phyloP scores from a whole-genome alignment of 2,329 filamentous ascomycete genomes.

The Penicillium glabrum region DNA sequence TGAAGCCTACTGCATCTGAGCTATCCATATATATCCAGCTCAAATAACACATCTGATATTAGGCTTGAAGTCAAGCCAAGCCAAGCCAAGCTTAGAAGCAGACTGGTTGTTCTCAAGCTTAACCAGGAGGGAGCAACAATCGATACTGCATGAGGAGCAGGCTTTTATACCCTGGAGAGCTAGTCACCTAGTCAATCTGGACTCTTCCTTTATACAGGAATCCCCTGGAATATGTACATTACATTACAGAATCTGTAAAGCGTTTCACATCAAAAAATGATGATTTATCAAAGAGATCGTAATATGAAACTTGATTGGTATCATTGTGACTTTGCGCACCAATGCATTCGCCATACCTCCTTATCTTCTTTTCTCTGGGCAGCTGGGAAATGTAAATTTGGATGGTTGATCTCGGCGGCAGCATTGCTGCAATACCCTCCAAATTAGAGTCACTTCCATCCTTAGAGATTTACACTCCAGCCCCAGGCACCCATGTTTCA shows the following conservation, averaged over 20 bases:
- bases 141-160: neutral
- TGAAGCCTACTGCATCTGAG: slow-evolving; percentile 4
- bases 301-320: neutral
- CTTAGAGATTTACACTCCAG: slow-evolving; percentile 43
- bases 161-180: neutral
- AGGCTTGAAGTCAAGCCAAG: neutral
- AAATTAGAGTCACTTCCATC: neutral
- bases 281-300: neutral
- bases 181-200: neutral
- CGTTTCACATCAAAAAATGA: neutral
- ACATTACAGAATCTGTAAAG: neutral
- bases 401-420: neutral
- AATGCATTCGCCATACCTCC: no score
- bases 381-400: neutral
- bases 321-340: neutral
- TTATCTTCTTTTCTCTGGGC: neutral
- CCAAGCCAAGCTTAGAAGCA: neutral
- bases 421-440: neutral
- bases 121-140: neutral
- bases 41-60: neutral
- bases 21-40: neutral
- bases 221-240: neutral
- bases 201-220: neutral
- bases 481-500: slow-evolving; percentile 77
- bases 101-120: neutral